These are phyloP conservation scores for Neurospora sp. DNA, from an alignment of 495 filamentous ascomycete genomes.

Conservation along the genomic window DNA sequence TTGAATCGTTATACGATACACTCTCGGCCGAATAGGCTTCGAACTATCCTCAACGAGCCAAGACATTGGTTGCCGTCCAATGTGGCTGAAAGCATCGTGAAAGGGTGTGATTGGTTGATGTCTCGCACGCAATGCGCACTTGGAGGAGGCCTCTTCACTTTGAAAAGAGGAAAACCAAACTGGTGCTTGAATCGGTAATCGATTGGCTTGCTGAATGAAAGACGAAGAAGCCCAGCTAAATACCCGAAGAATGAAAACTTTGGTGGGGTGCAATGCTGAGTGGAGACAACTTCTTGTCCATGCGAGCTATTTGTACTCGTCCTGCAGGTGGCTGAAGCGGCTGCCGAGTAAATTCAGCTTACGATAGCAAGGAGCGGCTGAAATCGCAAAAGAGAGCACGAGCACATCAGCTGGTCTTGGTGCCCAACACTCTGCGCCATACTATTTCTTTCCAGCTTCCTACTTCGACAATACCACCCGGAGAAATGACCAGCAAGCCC, in stretches of 20 bases:
- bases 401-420: background rate
- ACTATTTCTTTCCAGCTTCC: background rate
- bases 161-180: too few species aligned
- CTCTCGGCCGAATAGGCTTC: background rate
- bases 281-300: background rate
- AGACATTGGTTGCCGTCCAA: background rate
- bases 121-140: background rate
- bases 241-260: too few species aligned
- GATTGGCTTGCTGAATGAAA: too few species aligned
- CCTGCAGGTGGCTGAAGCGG: too few species aligned
- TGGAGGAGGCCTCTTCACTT: background rate
- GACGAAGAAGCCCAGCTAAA: too few species aligned
- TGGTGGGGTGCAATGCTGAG: too few species aligned
- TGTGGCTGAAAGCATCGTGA: background rate
- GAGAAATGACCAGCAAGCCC: background rate
- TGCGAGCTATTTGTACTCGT: background rate
- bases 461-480: background rate
- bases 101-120: background rate
- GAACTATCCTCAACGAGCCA: too few species aligned
- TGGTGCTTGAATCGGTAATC: too few species aligned
- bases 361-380: too few species aligned
- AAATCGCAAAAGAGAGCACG: too few species aligned
- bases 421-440: background rate
- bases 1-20: background rate
- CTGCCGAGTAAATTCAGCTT: too few species aligned